Evolutionary conservation across 495 filamentous ascomycete genomes (phyloP).

Genomic region (Cenococcum geophilum): DNA sequence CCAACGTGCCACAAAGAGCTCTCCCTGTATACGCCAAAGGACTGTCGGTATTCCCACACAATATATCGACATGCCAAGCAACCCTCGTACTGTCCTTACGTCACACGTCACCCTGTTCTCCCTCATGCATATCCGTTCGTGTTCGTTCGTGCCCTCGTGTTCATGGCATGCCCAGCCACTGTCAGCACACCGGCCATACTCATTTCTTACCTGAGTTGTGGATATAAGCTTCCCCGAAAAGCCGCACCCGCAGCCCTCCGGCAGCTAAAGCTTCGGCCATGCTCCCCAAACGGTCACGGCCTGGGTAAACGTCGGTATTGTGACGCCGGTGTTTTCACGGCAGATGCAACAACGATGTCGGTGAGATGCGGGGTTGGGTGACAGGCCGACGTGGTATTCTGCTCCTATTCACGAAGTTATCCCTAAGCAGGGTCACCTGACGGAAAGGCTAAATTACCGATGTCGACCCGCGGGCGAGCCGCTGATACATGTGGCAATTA

Average conservation of each 20-base stretch:
- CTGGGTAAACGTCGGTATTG: conserved; percentile 3
- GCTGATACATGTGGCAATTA: neutral
- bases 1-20: neutral
- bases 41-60: neutral
- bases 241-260: conserved; percentile 21
- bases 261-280: neutral
- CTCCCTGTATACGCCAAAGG: too few relatives aligned
- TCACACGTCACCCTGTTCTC: conserved; percentile 6
- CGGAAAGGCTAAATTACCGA: neutral
- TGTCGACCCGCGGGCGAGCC: too few relatives aligned
- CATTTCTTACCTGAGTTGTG: conserved; percentile 15
- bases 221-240: conserved; percentile 19
- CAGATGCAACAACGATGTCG: conserved; percentile 1
- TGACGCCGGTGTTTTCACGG: conserved; percentile 5
- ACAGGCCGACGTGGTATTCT: conserved; percentile 11
- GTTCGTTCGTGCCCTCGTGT: too few relatives aligned
- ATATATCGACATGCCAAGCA: neutral
- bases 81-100: conserved; percentile 11
- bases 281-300: neutral
- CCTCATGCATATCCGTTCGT: neutral
- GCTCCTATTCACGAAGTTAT: neutral
- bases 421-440: neutral
- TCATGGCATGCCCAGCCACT: neutral
- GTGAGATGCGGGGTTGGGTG: conserved; percentile 25
- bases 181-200: conserved; percentile 6